A percentile compares a stretch with the other conserved stretches of the same genome.
Evolutionary conservation across 1,284 basidiomycete genomes (phyloP).

Genomic region (Lentinula novae-zelandiae): DNA sequence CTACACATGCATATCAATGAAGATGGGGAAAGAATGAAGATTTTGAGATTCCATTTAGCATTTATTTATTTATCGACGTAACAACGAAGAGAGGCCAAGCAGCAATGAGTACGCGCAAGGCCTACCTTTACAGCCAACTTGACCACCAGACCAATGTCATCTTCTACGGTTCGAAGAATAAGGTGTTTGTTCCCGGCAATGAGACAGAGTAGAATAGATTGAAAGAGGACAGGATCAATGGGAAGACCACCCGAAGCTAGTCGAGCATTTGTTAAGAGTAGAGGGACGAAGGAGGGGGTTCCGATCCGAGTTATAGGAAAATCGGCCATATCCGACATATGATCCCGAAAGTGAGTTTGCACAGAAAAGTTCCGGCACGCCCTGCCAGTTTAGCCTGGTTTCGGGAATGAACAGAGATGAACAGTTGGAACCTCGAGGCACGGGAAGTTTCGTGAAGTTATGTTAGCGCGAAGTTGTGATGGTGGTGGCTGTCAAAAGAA

Average conservation of each 20-base stretch:
- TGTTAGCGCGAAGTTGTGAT: background rate
- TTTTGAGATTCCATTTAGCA: background rate
- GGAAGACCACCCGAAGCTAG: conserved; percentile 38
- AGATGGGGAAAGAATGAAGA: no score
- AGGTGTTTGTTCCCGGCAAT: conserved; percentile 58
- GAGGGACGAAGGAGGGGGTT: conserved; percentile 49
- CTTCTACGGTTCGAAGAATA: conserved; percentile 55
- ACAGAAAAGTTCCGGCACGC: no score
- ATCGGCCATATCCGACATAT: conserved; percentile 1
- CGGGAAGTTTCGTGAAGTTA: background rate
- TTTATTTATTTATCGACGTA: background rate
- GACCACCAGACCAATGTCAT: conserved; percentile 54
- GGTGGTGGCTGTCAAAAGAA: background rate
- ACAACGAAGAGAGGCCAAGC: background rate
- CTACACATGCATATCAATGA: background rate
- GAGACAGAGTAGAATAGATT: conserved; percentile 63
- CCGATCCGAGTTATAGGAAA: conserved; percentile 29
- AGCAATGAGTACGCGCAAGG: background rate
- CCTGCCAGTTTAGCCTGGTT: no score
- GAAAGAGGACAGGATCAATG: conserved; percentile 59
- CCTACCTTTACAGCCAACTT: conserved; percentile 53
- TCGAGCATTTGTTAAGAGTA: conserved; percentile 44
- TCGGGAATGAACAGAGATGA: background rate
- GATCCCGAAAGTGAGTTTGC: background rate
- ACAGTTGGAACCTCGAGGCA: background rate